These are phyloP conservation scores for Xerocomus spinulosus DNA, from an alignment of 768 basidiomycete species.

Conservation along the genomic window DNA sequence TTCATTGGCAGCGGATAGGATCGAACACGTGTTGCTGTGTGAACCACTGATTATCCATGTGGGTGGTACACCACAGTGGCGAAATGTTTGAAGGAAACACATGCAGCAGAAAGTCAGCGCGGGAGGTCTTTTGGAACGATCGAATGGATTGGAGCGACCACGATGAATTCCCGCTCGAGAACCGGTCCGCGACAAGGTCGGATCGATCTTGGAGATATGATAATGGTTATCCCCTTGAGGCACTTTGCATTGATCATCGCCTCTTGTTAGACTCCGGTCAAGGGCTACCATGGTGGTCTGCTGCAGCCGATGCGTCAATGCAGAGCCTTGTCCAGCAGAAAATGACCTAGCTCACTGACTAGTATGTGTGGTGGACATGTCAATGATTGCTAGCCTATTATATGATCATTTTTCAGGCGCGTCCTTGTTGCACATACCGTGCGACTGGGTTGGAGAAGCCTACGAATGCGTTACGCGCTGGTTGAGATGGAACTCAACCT, in stretches of 20 bases:
- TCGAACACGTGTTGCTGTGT: constrained; percentile 12
- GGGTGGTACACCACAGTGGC: not conserved
- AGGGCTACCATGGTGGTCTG: too few species aligned
- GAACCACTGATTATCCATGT: not conserved
- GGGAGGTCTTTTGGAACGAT: too few species aligned
- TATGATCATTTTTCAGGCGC: too few species aligned
- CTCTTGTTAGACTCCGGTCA: not conserved
- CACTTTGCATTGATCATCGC: constrained; percentile 10
- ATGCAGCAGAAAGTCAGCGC: not conserved
- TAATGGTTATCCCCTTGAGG: constrained; percentile 10
- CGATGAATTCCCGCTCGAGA: constrained; percentile 10
- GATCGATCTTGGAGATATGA: constrained; percentile 15
- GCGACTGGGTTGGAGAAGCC: not conserved
- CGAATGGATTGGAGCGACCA: not conserved
- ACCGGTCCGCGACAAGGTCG: constrained; percentile 16
- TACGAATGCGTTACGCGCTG: not conserved
- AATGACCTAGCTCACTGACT: not conserved
- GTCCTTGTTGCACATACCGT: too few species aligned
- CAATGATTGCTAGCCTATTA: too few species aligned
- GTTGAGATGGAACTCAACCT: constrained; percentile 1
- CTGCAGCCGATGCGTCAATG: too few species aligned
- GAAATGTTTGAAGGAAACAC: constrained; percentile 5
- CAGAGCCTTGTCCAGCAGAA: not conserved
- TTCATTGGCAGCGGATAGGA: not conserved
- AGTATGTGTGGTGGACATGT: too few species aligned